Evolutionary conservation across 2,329 filamentous ascomycete genomes (phyloP).

Genomic region (Ceratocystis colombiana): DNA sequence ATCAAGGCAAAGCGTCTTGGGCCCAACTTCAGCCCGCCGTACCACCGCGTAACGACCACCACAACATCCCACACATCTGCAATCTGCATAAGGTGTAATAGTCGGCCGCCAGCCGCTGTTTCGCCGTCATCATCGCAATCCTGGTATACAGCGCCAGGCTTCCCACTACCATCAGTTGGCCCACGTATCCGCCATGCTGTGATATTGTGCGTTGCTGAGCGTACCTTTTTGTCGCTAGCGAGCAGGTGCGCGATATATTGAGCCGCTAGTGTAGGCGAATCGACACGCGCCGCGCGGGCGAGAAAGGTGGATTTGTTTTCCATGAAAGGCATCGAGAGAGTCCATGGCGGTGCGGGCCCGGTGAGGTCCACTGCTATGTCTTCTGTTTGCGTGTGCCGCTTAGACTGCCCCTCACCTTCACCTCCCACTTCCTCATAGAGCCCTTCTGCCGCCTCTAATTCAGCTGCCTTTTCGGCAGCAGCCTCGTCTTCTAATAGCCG

Average conservation of each 20-base stretch:
- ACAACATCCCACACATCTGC: conserved; percentile 91
- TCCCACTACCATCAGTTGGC: conserved; percentile 37
- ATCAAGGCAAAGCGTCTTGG: conserved; percentile 86
- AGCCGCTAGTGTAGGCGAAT: conserved; percentile 60
- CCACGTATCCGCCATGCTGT: conserved; percentile 79
- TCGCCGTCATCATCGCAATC: conserved; percentile 97
- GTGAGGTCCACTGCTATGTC: conserved; percentile 26
- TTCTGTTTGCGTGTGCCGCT: conserved; percentile 1
- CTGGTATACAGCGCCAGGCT: conserved; percentile 46
- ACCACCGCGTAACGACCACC: conserved; percentile 92
- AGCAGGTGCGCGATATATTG: conserved; percentile 65
- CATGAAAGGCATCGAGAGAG: conserved; percentile 58
- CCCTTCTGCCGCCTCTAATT: conserved; percentile 28
- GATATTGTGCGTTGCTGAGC: conserved; percentile 89
- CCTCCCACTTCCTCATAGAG: conserved; percentile 24
- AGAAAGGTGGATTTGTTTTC: conserved; percentile 86
- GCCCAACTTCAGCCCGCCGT: conserved; percentile 80
- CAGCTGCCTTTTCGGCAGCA: conserved; percentile 28
- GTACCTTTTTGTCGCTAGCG: conserved; percentile 69
- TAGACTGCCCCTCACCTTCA: conserved; percentile 5
- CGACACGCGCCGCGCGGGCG: conserved; percentile 61
- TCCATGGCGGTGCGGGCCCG: conserved; percentile 51
- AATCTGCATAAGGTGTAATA: conserved; percentile 84
- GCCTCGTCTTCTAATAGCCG: conserved; percentile 35
- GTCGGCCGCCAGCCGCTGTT: conserved; percentile 73